phyloP scores from a whole-genome alignment of 345 rosid genomes.

The Murraya koenigii region DNA sequence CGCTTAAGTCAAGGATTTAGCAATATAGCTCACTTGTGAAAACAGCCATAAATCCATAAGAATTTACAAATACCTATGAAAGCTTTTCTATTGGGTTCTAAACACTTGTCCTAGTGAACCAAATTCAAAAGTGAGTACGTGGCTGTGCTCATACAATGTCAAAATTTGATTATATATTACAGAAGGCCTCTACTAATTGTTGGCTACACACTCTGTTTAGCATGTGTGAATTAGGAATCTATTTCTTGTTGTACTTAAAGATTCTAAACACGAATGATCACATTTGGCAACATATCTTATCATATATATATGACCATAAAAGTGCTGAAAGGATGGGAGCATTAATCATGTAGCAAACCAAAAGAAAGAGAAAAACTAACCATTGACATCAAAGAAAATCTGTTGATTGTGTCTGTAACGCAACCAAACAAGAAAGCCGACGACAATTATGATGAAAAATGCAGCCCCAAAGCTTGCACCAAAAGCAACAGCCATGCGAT shows the following conservation, averaged over 20 bases:
- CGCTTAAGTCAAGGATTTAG: not conserved
- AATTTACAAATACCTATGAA: not conserved
- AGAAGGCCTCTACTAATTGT: not conserved
- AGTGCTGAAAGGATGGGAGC: not conserved
- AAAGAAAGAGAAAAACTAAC: slow-evolving; percentile 33
- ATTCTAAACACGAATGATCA: not conserved
- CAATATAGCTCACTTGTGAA: not conserved
- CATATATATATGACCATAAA: not conserved
- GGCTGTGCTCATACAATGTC: not conserved
- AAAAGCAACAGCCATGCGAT: slow-evolving; percentile 73
- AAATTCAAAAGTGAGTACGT: not conserved
- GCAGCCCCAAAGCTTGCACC: slow-evolving; percentile 87
- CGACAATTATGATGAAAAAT: slow-evolving; percentile 46
- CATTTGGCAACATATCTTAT: not conserved
- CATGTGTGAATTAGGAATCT: not conserved
- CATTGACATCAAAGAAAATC: slow-evolving; percentile 96
- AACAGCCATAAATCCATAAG: not conserved
- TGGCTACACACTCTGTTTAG: not conserved
- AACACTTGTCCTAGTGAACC: not conserved
- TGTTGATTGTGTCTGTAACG: slow-evolving; percentile 85
- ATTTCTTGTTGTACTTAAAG: not conserved
- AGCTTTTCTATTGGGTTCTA: not conserved
- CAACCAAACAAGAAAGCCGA: slow-evolving; percentile 83
- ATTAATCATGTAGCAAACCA: not conserved
- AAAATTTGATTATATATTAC: not conserved